A percentile compares a stretch with the other conserved stretches of the same genome.
Evolutionary conservation across 306 rosid species (phyloP).

Genomic region (Senna tora): DNA sequence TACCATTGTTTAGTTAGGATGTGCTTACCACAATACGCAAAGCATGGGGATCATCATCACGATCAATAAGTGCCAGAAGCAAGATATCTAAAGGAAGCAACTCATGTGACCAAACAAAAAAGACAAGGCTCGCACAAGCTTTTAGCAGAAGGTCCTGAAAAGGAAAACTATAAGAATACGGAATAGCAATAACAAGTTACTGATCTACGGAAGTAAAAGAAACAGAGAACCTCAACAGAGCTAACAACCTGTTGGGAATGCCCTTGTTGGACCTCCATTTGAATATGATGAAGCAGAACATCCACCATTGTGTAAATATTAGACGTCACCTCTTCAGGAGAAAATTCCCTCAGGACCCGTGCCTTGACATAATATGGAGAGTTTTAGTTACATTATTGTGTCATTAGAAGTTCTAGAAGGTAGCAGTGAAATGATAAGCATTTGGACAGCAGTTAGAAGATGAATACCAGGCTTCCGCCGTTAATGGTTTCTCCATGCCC

Average conservation of each 20-base stretch:
- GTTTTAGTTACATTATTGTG: constrained; percentile 11
- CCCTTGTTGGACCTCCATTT: constrained; percentile 87
- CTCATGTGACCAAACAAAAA: constrained; percentile 89
- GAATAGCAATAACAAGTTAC: constrained; percentile 14
- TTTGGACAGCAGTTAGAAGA: constrained; percentile 27
- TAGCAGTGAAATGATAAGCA: constrained; percentile 27
- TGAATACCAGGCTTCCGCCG: constrained; percentile 76
- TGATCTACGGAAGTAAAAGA: constrained; percentile 20
- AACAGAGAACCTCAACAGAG: constrained; percentile 20
- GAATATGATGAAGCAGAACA: constrained; percentile 92
- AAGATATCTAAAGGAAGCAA: constrained; percentile 96
- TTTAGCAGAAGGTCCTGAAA: constrained; percentile 81
- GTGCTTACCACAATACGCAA: constrained; percentile 84
- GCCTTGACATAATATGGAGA: constrained; percentile 57
- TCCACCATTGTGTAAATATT: constrained; percentile 98
- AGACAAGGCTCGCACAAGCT: constrained; percentile 83
- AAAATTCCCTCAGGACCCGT: constrained; percentile 84
- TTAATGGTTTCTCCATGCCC: constrained; percentile 88
- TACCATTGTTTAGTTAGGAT: constrained; percentile 32
- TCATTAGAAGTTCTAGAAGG: neutral
- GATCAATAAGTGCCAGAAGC: constrained; percentile 92
- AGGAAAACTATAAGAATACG: constrained; percentile 27
- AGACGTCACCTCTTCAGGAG: constrained; percentile 91
- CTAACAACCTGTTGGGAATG: constrained; percentile 75
- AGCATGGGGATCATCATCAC: constrained; percentile 99